These are phyloP conservation scores for Hanseniaspora occidentalis DNA, from an alignment of 805 yeast genomes.

Conservation along the genomic window DNA sequence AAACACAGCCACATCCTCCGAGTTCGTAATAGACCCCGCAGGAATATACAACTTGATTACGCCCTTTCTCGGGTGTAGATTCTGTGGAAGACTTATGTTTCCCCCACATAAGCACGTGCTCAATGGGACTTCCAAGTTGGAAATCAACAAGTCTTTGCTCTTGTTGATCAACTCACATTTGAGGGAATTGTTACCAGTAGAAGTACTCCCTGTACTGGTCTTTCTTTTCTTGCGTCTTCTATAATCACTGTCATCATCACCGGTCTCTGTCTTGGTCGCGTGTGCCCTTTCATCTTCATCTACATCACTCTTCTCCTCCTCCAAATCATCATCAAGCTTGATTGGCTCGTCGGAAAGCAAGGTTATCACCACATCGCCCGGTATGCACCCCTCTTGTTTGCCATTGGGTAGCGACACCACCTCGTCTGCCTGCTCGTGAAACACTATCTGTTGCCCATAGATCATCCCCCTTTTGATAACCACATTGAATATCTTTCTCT, in stretches of 20 bases:
- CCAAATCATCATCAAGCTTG: background rate
- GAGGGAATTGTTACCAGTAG: background rate
- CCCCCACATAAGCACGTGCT: constrained; percentile 54
- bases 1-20: constrained; percentile 20
- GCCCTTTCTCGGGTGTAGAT: constrained; percentile 21
- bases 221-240: no score
- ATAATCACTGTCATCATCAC: no score
- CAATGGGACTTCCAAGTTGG: constrained; percentile 33
- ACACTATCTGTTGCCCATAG: constrained; percentile 37
- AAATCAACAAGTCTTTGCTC: constrained; percentile 32
- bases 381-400: constrained; percentile 26
- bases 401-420: constrained; percentile 28
- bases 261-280: no score
- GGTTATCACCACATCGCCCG: constrained; percentile 57
- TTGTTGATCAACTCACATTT: constrained; percentile 26
- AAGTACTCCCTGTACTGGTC: background rate
- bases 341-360: constrained; percentile 20
- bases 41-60: constrained; percentile 30
- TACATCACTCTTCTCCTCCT: background rate
- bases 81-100: constrained; percentile 19
- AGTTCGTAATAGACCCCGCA: constrained; percentile 40
- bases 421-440: constrained; percentile 56
- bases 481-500: constrained; percentile 38
- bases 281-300: no score
- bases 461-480: constrained; percentile 44